phyloP scores from a whole-genome alignment of 306 rosid species.

The Castanea mollissima region DNA sequence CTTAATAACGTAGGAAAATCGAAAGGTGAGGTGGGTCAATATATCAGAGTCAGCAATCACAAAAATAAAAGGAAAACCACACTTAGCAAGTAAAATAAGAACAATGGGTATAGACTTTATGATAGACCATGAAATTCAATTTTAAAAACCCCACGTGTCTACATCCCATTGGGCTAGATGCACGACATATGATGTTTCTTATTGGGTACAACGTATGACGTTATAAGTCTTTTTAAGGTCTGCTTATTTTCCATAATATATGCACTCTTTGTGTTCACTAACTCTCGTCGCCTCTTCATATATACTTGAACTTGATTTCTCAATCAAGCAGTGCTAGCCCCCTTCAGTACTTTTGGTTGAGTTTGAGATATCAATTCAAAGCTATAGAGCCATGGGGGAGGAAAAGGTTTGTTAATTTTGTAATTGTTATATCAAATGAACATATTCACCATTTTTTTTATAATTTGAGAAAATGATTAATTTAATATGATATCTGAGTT shows the following conservation, averaged over 20 bases:
- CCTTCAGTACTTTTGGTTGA: conserved; percentile 9
- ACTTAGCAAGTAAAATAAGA: neutral
- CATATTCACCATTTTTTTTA: too few species aligned
- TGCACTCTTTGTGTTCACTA: too few species aligned
- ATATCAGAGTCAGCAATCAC: conserved; percentile 3
- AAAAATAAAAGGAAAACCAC: neutral
- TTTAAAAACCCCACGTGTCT: conserved; percentile 9
- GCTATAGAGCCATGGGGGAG: conserved; percentile 17
- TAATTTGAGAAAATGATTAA: too few species aligned
- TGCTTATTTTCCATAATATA: too few species aligned
- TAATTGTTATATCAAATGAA: neutral
- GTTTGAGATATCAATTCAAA: conserved; percentile 20
- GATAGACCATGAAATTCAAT: conserved; percentile 12
- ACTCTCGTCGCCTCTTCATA: neutral
- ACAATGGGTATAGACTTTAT: neutral
- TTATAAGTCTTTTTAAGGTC: neutral
- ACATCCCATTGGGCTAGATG: conserved; percentile 4
- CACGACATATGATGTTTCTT: neutral
- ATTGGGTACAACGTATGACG: too few species aligned
- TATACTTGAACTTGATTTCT: neutral
- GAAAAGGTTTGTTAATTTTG: conserved; percentile 37
- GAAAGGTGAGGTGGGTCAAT: too few species aligned
- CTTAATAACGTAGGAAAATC: too few species aligned
- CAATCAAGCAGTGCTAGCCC: neutral
- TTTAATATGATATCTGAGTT: too few species aligned